Conservation (phyloP, 2,329 filamentous ascomycete species). For the Aschersonia sp. region DNA sequence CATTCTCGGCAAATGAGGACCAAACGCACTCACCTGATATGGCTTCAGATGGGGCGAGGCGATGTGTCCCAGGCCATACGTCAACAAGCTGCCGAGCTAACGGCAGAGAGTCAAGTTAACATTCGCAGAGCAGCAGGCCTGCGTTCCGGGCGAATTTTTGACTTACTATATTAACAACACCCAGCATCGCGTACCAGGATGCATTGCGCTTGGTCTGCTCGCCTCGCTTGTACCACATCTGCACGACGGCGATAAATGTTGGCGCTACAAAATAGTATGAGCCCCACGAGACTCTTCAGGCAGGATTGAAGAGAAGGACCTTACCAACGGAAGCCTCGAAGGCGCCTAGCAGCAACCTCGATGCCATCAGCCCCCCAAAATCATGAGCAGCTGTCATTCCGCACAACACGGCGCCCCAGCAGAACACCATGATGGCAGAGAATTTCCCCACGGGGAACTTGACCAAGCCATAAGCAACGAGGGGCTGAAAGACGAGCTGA, state of each 20-base stretch:
- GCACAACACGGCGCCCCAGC: slow-evolving; percentile 37
- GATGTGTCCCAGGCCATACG: slow-evolving; percentile 17
- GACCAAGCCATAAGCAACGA: slow-evolving; percentile 39
- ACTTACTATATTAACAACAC: slow-evolving; percentile 16
- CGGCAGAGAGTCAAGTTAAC: neutral
- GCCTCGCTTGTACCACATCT: slow-evolving; percentile 20
- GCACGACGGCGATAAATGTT: slow-evolving; percentile 15
- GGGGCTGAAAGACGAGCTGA: slow-evolving; percentile 29
- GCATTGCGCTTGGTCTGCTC: slow-evolving; percentile 18
- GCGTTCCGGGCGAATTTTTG: too few relatives aligned
- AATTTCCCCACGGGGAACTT: slow-evolving; percentile 41
- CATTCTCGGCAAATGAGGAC: neutral
- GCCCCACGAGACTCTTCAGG: neutral
- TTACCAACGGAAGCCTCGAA: slow-evolving; percentile 29
- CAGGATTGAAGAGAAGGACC: neutral
- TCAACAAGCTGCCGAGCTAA: slow-evolving; percentile 14
- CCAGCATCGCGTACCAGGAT: slow-evolving; percentile 17
- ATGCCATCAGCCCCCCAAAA: slow-evolving; percentile 28
- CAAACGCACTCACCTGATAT: slow-evolving; percentile 22
- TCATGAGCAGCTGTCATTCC: slow-evolving; percentile 35
- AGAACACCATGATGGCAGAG: slow-evolving; percentile 31
- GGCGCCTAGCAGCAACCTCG: slow-evolving; percentile 29
- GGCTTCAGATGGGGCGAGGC: slow-evolving; percentile 10
- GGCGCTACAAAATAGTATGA: slow-evolving; percentile 8
- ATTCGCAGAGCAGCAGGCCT: neutral